These are phyloP conservation scores for Solanum chaucha DNA, from an alignment of 257 asterid species.

Conservation along the genomic window DNA sequence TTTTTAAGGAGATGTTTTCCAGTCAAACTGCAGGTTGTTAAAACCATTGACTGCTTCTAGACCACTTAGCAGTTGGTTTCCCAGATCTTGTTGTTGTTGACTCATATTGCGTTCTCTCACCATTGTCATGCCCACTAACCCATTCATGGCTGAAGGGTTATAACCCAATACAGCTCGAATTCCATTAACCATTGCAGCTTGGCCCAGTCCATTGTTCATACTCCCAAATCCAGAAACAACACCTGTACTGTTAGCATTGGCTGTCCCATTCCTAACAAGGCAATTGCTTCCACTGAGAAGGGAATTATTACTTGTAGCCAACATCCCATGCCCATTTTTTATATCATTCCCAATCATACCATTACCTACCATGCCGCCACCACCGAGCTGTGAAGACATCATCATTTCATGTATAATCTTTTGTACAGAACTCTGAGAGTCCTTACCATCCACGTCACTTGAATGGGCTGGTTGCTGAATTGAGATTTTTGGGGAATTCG, in stretches of 20 bases:
- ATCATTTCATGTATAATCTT: slow-evolving; percentile 73
- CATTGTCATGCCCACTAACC: slow-evolving; percentile 64
- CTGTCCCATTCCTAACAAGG: slow-evolving; percentile 40
- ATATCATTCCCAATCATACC: slow-evolving; percentile 36
- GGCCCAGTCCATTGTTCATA: slow-evolving; percentile 36
- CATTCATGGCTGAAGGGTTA: slow-evolving; percentile 55
- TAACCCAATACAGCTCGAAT: slow-evolving; percentile 50
- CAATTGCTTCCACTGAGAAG: slow-evolving; percentile 28
- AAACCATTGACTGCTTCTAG: slow-evolving; percentile 71
- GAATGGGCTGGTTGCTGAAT: slow-evolving; percentile 58
- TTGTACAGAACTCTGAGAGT: slow-evolving; percentile 82
- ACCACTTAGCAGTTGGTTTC: slow-evolving; percentile 61
- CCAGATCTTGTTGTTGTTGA: slow-evolving; percentile 56
- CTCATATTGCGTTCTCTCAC: slow-evolving; percentile 54
- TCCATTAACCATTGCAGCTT: slow-evolving; percentile 63
- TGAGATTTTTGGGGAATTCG: slow-evolving; percentile 48
- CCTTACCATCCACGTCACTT: slow-evolving; percentile 53
- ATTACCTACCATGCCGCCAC: slow-evolving; percentile 42
- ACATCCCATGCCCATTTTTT: slow-evolving; percentile 42
- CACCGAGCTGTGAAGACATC: slow-evolving; percentile 67
- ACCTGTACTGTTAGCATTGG: slow-evolving; percentile 29
- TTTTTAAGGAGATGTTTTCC: slow-evolving; percentile 68
- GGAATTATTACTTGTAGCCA: slow-evolving; percentile 25
- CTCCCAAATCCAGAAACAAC: slow-evolving; percentile 38
- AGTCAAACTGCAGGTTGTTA: slow-evolving; percentile 78